A percentile compares a stretch with the other conserved stretches of the same genome.
phyloP scores from a whole-genome alignment of 1,284 basidiomycete species.

The Mycena sp. region DNA sequence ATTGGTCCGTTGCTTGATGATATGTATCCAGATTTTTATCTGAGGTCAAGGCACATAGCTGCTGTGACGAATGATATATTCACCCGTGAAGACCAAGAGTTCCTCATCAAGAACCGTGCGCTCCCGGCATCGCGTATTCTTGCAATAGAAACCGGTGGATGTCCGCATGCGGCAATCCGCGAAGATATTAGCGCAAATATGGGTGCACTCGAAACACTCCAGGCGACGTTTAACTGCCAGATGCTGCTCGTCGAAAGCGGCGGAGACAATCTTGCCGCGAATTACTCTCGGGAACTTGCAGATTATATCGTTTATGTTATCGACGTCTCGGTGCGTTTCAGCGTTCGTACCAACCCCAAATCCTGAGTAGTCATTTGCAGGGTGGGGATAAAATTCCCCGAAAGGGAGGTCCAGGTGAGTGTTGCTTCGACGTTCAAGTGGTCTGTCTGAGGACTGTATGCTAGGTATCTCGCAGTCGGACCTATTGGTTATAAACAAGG shows the following conservation, averaged over 20 bases:
- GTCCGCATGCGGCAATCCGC: slow-evolving; percentile 94
- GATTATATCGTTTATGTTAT: slow-evolving; percentile 98
- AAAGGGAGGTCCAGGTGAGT: slow-evolving; percentile 88
- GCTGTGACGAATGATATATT: slow-evolving; percentile 98
- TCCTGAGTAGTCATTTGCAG: slow-evolving; percentile 45
- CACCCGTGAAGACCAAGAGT: slow-evolving; percentile 97
- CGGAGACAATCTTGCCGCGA: slow-evolving; percentile 95
- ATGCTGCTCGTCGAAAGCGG: slow-evolving; percentile 94
- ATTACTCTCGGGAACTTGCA: slow-evolving; percentile 95
- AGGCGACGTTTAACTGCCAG: slow-evolving; percentile 88
- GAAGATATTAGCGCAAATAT: slow-evolving; percentile 98
- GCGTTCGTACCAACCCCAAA: slow-evolving; percentile 10
- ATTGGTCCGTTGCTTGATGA: slow-evolving; percentile 70
- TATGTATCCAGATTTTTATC: slow-evolving; percentile 8
- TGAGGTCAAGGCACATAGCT: slow-evolving; percentile 58
- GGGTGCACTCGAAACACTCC: slow-evolving; percentile 94
- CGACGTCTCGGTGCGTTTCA: slow-evolving; percentile 73
- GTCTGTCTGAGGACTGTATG: too few species aligned
- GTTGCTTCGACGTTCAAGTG: too few species aligned
- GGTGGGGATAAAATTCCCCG: slow-evolving; percentile 98
- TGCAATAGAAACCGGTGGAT: slow-evolving; percentile 97
- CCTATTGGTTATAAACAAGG: slow-evolving; percentile 95
- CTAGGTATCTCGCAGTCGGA: slow-evolving; percentile 91
- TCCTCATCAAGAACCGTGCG: slow-evolving; percentile 92
- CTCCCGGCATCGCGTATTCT: slow-evolving; percentile 89